Evolutionary conservation across 177 flowering plant species (phyloP).

Genomic region (Vitis hybrid): DNA sequence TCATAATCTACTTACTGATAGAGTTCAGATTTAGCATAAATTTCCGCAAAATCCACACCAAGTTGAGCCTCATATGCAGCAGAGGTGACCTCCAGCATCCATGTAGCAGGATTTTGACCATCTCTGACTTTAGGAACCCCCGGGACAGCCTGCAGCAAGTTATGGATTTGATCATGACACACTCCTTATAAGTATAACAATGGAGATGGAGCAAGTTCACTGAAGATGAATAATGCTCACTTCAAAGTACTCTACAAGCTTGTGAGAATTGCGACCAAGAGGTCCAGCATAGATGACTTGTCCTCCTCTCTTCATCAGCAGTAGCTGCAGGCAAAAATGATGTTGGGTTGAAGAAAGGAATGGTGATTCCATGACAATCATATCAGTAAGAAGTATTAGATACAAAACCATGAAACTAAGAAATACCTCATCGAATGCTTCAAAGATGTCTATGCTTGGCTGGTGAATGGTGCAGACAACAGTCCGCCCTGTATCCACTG

Average conservation of each 20-base stretch:
- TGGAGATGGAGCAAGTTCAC: neutral
- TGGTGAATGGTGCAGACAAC: slow-evolving; percentile 89
- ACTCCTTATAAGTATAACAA: neutral
- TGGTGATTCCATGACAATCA: no score
- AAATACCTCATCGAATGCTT: slow-evolving; percentile 80
- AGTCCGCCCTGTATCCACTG: slow-evolving; percentile 82
- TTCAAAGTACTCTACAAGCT: slow-evolving; percentile 73
- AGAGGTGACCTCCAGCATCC: slow-evolving; percentile 70
- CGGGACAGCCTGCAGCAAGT: slow-evolving; percentile 39
- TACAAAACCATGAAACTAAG: neutral
- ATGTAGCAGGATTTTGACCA: slow-evolving; percentile 71
- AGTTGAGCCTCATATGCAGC: slow-evolving; percentile 46
- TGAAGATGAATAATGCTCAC: slow-evolving; percentile 28
- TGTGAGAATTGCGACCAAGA: slow-evolving; percentile 65
- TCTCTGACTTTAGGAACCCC: slow-evolving; percentile 57
- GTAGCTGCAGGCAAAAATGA: slow-evolving; percentile 37
- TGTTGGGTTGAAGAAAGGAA: neutral
- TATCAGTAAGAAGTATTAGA: neutral
- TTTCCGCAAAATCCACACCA: slow-evolving; percentile 53
- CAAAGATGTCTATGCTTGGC: slow-evolving; percentile 87
- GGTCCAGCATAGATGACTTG: slow-evolving; percentile 75
- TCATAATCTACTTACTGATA: slow-evolving; percentile 36
- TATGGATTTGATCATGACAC: neutral
- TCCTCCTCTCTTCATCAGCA: slow-evolving; percentile 89
- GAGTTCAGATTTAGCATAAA: slow-evolving; percentile 49